Base-by-base conservation (phyloP, 768 basidiomycete species). In the Exidia glandulosa region DNA sequence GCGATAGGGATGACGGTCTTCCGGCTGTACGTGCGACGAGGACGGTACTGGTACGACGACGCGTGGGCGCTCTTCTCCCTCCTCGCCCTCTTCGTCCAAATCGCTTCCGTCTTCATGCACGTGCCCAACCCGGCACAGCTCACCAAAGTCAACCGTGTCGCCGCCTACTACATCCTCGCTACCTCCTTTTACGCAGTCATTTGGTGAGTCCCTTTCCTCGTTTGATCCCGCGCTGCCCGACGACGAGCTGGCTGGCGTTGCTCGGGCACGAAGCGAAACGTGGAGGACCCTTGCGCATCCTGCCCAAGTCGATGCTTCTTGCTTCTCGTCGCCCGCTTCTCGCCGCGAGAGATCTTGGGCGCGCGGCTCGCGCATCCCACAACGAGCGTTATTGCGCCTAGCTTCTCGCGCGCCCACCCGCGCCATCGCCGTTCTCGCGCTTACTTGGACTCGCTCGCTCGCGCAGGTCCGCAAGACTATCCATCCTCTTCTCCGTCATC, bases 401-500 rank as follows among this genome's bases (percentile, higher is more conserved):
- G 16, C 34, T 37, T 19, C 36, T 19, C 36, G 34, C 34, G 34
- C 7, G 16, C 16, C 34, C 7, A 36, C 7, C 16, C 16, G 7
- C 34, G 7, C 16, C 16, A 7, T 36, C 16, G 34, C 7, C 7
- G 34, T 36, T 16, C 7, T 7, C 34, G 34, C 7, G 7, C 34
- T 36, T 36, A 16, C 34, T 36, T 16, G 16, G 27, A 14, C 5
- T 25, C 32, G 25, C 36, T 5, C 6, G 32, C 27, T 32, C 58
- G 19, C 30, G n/a, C 33, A 79, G 78, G 77, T 73, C 70, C 36
- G 71, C 81, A 2, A 75, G 81, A 23, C 69, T 80, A n/a, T 76
- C 79, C 29, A 81, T 81, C 48, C 68, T 83, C 6, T 79, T 79
- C 68, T 81, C 80, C 5, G 74, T 83, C 61, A 76, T 81, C 57